Conservation (phyloP, 306 rosid genomes). For the Fragaria vesca region DNA sequence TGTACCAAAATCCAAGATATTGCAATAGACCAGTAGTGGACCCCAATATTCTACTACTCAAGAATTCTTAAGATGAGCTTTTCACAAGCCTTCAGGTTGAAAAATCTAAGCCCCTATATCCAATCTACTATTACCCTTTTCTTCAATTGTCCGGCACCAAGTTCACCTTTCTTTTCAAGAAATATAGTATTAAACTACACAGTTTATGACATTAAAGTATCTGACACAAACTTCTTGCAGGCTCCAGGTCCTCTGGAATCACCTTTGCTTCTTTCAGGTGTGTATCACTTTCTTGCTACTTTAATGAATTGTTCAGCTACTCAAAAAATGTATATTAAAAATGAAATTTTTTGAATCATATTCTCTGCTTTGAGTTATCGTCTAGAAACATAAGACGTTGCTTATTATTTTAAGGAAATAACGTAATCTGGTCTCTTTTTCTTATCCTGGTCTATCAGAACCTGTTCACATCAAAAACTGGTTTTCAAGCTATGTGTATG, state of each 20-base stretch:
- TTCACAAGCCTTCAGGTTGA: background rate
- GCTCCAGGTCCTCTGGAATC: slow-evolving; percentile 39
- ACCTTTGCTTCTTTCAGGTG: slow-evolving; percentile 37
- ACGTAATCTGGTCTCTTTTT: background rate
- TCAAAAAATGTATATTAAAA: background rate
- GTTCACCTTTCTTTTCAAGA: background rate
- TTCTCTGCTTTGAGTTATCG: background rate
- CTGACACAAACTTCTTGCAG: slow-evolving; percentile 30
- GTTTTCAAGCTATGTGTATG: slow-evolving; percentile 72
- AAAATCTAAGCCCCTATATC: background rate
- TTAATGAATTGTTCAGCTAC: background rate
- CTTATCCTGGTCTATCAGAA: slow-evolving; percentile 38
- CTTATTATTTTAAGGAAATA: background rate
- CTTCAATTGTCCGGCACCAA: background rate
- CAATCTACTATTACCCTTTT: background rate
- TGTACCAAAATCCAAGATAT: background rate
- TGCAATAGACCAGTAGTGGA: background rate
- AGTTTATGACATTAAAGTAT: background rate
- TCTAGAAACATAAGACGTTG: background rate
- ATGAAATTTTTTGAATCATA: background rate
- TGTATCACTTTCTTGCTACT: slow-evolving; percentile 14
- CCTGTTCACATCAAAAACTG: slow-evolving; percentile 72
- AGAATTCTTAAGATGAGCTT: background rate
- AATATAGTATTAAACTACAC: background rate
- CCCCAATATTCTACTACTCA: background rate